Evolutionary conservation across 2,329 filamentous ascomycete species (phyloP), one percentile per base, ranked within the genome.

Genomic region (Claviceps pazoutovae): DNA sequence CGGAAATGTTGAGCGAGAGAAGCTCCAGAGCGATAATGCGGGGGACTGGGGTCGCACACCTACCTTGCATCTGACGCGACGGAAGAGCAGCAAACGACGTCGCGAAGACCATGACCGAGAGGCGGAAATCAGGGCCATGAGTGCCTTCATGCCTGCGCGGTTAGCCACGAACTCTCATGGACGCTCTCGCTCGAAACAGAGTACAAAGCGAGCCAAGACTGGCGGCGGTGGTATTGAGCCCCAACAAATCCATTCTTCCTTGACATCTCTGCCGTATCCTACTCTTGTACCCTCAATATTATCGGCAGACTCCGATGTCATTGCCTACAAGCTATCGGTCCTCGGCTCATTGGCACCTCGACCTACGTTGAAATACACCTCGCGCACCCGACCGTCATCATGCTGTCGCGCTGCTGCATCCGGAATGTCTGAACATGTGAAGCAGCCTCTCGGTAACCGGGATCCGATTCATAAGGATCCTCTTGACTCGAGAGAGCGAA

Each of bases 121-220:
- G 67, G 87, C 87, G 56, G 88, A 95, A 68, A 89, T 96, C 62
- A 86, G 83, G 63, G 82, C 87, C 51, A 87, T 96, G 85, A 86
- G 80, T 61, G 79, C 80, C 42, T 78, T 76, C 55, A 77, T 83
- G 58, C 82, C 86, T 5, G 70, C 82, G 50, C 79, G 86, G 49
- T 74, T 82, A 5, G 75, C 76, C 11, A 75, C 76, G 47, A 76
- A 82, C 54, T 71, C 74, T 36, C 78, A 76, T 64, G 76, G 76
- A 50, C 72, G 80, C 46, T 75, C 85, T 46, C 76, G 79, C 53
- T 77, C 75, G 61, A 79, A 74, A 73, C 73, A 73, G 65, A 77
- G 88, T 58, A 86, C 78, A 62, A 84, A 81, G 65, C 82, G 81
- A 62, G 72, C 78, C 50, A 82, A 79, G 51, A 77, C 75, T 21